phyloP scores from a whole-genome alignment of 2,329 filamentous ascomycete genomes.

The Helotiales sp. region DNA sequence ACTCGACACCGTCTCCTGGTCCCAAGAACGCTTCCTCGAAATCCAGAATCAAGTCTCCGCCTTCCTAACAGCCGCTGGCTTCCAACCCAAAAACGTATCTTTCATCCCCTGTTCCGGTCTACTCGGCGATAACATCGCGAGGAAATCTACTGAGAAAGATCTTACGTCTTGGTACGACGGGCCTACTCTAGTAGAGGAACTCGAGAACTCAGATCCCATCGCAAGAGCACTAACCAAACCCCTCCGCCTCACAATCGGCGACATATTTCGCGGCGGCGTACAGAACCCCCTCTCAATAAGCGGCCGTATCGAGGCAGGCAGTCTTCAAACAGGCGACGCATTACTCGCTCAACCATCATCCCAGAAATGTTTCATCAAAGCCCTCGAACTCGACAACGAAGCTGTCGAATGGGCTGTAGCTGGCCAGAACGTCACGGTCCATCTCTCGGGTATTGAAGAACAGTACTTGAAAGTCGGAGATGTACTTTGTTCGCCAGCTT shows the following conservation, averaged over 20 bases:
- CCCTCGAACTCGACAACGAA: constrained; percentile 76
- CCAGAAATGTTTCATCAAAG: constrained; percentile 81
- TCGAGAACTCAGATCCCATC: constrained; percentile 81
- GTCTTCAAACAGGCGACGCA: constrained; percentile 81
- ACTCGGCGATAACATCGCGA: constrained; percentile 83
- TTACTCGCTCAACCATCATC: constrained; percentile 80
- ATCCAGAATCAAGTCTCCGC: constrained; percentile 83
- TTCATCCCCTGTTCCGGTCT: constrained; percentile 92
- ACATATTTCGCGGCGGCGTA: constrained; percentile 81
- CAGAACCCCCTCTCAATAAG: constrained; percentile 84
- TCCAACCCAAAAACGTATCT: constrained; percentile 77
- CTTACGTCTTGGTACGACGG: constrained; percentile 78
- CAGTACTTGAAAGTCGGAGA: constrained; percentile 84
- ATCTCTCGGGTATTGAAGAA: constrained; percentile 83
- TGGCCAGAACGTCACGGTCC: constrained; percentile 85
- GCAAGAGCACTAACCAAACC: constrained; percentile 75
- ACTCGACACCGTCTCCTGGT: constrained; percentile 87
- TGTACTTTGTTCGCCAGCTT: constrained; percentile 74
- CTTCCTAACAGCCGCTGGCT: constrained; percentile 83
- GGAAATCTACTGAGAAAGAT: constrained; percentile 57
- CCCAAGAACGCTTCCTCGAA: constrained; percentile 79
- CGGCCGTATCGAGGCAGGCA: constrained; percentile 84
- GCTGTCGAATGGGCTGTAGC: constrained; percentile 87
- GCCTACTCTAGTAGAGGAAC: constrained; percentile 77
- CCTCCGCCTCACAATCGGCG: constrained; percentile 83